Percentiles rank a stretch among this genome's conserved stretches.
phyloP scores from a whole-genome alignment of 2,329 filamentous ascomycete species.

The Penicillium freii region DNA sequence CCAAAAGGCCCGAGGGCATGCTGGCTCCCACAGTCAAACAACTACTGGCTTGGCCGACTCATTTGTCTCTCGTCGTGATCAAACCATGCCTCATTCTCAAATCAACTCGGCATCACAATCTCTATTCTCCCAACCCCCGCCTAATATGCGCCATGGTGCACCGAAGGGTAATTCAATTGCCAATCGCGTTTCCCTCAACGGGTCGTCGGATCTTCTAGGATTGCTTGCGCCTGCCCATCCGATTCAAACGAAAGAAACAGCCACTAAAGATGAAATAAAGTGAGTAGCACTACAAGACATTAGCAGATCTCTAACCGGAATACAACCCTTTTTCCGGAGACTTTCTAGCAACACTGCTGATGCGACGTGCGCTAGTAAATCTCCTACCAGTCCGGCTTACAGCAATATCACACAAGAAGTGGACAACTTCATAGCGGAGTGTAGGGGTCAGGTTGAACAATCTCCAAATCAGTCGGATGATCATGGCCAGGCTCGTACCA shows the following conservation, averaged over 20 bases:
- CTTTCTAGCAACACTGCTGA: neutral
- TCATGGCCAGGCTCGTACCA: neutral
- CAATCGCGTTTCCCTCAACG: neutral
- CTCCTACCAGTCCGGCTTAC: neutral
- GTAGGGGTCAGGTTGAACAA: neutral
- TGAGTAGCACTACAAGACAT: neutral
- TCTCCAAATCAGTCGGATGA: neutral
- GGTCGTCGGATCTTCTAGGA: constrained; percentile 11
- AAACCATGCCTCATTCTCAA: neutral
- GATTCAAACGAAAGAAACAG: neutral
- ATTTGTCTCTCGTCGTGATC: constrained; percentile 18
- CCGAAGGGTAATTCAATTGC: neutral
- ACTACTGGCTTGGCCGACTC: neutral
- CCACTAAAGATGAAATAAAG: neutral
- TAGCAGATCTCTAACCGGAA: neutral
- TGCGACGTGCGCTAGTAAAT: neutral
- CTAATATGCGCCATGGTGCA: neutral
- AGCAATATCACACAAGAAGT: neutral
- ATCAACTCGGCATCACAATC: constrained; percentile 7
- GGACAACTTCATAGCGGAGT: neutral
- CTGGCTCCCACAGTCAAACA: neutral
- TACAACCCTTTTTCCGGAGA: neutral
- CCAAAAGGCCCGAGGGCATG: constrained; percentile 2
- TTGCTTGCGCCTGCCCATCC: neutral
- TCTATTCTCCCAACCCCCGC: constrained; percentile 15